These are phyloP conservation scores for Cokeromyces recurvatus DNA, from an alignment of 371 early-diverging fungal genomes.

Conservation along the genomic window DNA sequence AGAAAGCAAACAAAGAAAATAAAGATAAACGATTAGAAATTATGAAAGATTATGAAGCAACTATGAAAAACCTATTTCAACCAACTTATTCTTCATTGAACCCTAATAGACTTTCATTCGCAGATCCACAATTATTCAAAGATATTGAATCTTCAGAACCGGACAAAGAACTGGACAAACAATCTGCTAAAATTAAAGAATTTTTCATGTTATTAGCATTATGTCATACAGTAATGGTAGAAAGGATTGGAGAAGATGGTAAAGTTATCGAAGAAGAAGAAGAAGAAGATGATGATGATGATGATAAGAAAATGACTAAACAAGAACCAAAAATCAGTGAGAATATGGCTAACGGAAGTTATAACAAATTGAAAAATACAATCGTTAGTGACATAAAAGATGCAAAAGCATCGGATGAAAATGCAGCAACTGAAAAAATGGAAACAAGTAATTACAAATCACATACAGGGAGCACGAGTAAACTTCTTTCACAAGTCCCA, in stretches of 20 bases:
- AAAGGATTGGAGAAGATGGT: constrained; percentile 55
- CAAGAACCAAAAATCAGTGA: too few relatives aligned
- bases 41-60: constrained; percentile 50
- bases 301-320: not conserved
- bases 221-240: constrained; percentile 93
- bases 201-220: constrained; percentile 86
- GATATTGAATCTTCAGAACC: constrained; percentile 44
- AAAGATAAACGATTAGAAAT: constrained; percentile 30
- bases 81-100: constrained; percentile 70
- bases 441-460: not conserved
- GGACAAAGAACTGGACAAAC: not conserved
- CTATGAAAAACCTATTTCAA: constrained; percentile 61
- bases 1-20: constrained; percentile 3
- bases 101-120: constrained; percentile 69
- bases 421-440: not conserved
- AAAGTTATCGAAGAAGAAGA: constrained; percentile 36
- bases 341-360: too few relatives aligned
- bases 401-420: too few relatives aligned
- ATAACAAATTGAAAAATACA: too few relatives aligned
- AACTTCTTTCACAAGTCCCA: not conserved
- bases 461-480: not conserved
- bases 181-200: constrained; percentile 31
- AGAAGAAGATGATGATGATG: constrained; percentile 12
- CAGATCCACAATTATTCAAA: constrained; percentile 73
- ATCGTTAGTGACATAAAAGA: not conserved